Conservation (phyloP, 164 flowering plant genomes). For the Piper betle region DNA sequence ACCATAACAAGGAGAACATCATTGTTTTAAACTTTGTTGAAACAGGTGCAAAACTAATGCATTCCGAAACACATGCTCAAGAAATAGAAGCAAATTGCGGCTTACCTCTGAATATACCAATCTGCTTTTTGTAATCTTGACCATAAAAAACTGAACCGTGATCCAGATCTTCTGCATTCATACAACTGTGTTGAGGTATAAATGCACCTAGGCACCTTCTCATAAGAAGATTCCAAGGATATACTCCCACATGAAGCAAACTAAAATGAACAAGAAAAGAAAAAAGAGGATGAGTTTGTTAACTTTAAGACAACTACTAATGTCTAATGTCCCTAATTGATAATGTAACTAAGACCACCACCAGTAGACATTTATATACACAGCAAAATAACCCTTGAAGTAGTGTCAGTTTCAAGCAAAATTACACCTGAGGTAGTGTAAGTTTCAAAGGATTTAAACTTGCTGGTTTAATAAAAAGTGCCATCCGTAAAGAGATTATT, state of each 20-base stretch:
- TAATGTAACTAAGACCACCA: background rate
- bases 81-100: background rate
- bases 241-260: conserved; percentile 47
- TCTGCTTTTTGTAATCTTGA: conserved; percentile 30
- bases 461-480: no score
- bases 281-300: background rate
- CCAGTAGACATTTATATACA: background rate
- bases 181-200: conserved; percentile 51
- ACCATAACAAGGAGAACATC: background rate
- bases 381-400: no score
- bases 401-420: no score
- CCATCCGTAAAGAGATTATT: no score
- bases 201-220: conserved; percentile 39
- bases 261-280: conserved; percentile 17
- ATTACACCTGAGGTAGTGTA: no score
- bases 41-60: background rate
- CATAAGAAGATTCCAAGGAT: conserved; percentile 57
- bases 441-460: no score
- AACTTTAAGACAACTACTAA: no score
- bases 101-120: conserved; percentile 46
- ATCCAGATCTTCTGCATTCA: conserved; percentile 27
- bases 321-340: no score
- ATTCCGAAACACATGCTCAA: background rate
- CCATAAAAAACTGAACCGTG: conserved; percentile 14
- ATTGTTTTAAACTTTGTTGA: background rate